Evolutionary conservation across 2,329 filamentous ascomycete species (phyloP).

Genomic region (Botryotinia globosa): DNA sequence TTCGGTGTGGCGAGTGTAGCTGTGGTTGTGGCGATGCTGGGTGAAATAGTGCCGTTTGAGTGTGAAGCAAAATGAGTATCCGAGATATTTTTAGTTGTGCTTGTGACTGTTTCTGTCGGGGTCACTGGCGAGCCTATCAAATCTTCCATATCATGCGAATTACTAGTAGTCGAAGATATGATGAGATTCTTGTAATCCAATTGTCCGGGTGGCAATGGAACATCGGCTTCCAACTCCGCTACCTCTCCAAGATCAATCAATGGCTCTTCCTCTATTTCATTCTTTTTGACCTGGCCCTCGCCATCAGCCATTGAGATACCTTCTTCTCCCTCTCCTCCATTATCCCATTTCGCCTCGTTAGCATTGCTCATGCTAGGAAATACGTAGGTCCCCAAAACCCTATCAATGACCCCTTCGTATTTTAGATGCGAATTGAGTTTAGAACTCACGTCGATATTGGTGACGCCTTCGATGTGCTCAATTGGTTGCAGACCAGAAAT

Average conservation of each 20-base stretch:
- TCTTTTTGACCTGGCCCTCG: conserved; percentile 7
- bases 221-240: not conserved
- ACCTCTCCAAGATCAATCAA: not conserved
- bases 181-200: not conserved
- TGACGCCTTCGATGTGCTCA: conserved; percentile 59
- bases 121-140: not conserved
- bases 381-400: conserved; percentile 52
- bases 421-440: conserved; percentile 65
- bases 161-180: not conserved
- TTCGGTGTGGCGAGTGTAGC: not conserved
- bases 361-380: conserved; percentile 62
- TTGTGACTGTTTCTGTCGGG: not conserved
- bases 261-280: not conserved
- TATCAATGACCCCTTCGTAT: conserved; percentile 65
- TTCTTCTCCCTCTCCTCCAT: conserved; percentile 36
- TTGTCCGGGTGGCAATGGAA: not conserved
- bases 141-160: not conserved
- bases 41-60: not conserved
- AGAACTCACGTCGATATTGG: conserved; percentile 56
- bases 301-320: conserved; percentile 36
- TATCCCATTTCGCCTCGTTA: conserved; percentile 47
- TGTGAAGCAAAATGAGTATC: not conserved
- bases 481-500: conserved; percentile 80
- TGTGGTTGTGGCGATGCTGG: not conserved
- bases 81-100: not conserved